Evolutionary conservation across 1,284 basidiomycete genomes (phyloP), one percentile per base, ranked within the genome.

Genomic region (Cutaneotrichosporon arboriforme): DNA sequence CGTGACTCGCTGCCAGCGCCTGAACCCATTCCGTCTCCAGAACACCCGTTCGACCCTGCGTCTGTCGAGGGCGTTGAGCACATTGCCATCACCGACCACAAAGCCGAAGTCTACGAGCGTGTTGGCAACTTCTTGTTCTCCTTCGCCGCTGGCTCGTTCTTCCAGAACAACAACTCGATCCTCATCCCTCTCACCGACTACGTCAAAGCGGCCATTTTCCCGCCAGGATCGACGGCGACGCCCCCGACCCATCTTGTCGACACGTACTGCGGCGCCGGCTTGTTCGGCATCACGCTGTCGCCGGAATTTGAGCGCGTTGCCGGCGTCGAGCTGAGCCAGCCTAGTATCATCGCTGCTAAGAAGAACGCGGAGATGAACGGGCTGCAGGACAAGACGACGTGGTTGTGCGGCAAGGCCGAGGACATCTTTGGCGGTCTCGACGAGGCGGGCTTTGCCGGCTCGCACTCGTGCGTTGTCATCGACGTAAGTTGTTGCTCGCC

Each of bases 131-230:
- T 80, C 72, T 76, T 86, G 45, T 97, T 98, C 73, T 85, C 93
- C 65, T 97, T 93, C 72, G 83, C 83, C 12, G 91, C 88, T 1
- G 85, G 86, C 39, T 85, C 86, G 4, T 97, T 97, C 79, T 97
- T 97, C 81, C 94, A 98, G 72, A 97, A 97, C 80, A 98, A 98
- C 79, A 94, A 94, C 70, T 85, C 87, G 17, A 89, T 97, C 49
- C 83, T 98, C 15, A 79, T 85, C 8, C 84, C 88, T 0, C 81
- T 98, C 46, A 87, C 90, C 8, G 74, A 82, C 55, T 91, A 93
- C 74, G 88, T 96, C 52, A 81, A 82, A 51, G 80, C 85, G 38
- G 83, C 86, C 43, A 84, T 91, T 64, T 84, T 87, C 67, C 78
- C 76, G 9, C 51, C 73, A 13, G 57, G 68, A 8, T 43, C 48